Evolutionary conservation across 2,329 filamentous ascomycete species (phyloP).

Genomic region (Fusarium anguioides): DNA sequence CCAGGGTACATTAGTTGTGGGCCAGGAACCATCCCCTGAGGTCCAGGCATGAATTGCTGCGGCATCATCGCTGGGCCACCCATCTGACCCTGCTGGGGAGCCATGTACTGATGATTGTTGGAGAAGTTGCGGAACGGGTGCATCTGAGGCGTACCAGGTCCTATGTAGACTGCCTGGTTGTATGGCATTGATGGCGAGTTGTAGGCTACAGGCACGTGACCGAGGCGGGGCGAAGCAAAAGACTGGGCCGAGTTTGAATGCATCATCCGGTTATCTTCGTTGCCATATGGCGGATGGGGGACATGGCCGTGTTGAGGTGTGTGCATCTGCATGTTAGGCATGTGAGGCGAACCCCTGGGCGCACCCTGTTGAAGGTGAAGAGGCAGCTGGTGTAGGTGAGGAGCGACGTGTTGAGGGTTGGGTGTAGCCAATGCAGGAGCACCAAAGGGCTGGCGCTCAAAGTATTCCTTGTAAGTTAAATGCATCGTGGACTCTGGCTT

Average conservation of each 20-base stretch:
- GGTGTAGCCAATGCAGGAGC: conserved; percentile 72
- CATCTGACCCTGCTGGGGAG: conserved; percentile 77
- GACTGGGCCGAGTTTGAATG: conserved; percentile 85
- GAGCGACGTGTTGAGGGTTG: conserved; percentile 74
- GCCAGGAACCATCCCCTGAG: conserved; percentile 74
- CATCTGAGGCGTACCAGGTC: conserved; percentile 76
- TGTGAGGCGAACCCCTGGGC: conserved; percentile 77
- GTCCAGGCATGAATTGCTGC: conserved; percentile 77
- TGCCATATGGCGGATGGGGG: conserved; percentile 73
- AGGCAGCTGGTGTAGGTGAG: conserved; percentile 85
- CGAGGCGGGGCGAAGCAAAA: conserved; percentile 84
- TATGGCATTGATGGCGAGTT: conserved; percentile 77
- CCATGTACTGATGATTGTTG: conserved; percentile 76
- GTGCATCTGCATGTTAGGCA: conserved; percentile 82
- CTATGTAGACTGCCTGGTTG: conserved; percentile 78
- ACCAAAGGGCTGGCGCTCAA: conserved; percentile 74
- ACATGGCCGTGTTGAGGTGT: conserved; percentile 76
- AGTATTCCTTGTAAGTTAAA: conserved; percentile 79
- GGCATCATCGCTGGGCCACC: conserved; percentile 86
- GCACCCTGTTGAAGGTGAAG: conserved; percentile 82
- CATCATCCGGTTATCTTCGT: conserved; percentile 90
- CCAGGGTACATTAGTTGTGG: conserved; percentile 89
- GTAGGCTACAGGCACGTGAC: conserved; percentile 76
- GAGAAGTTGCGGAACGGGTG: conserved; percentile 77
- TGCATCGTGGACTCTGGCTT: conserved; percentile 73